A percentile compares a stretch with the other conserved stretches of the same genome.
Conservation (phyloP, 2,329 filamentous ascomycete species). For the Talaromyces sp. region DNA sequence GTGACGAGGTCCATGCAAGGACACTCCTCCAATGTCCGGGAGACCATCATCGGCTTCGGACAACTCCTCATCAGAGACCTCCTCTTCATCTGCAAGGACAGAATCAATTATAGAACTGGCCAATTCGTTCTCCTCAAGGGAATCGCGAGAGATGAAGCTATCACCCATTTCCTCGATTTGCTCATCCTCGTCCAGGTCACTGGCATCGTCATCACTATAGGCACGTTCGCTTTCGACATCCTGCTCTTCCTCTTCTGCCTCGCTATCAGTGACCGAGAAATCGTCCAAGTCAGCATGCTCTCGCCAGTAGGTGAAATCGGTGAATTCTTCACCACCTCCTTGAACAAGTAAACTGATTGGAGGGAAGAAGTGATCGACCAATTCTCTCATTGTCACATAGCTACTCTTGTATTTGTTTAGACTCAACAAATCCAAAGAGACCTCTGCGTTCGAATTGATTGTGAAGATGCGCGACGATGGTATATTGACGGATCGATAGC, state of each 20-base stretch:
- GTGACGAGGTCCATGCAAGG: slow-evolving; percentile 8
- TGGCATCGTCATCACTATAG: slow-evolving; percentile 50
- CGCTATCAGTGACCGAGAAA: slow-evolving; percentile 77
- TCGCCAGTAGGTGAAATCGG: slow-evolving; percentile 96
- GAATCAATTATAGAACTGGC: slow-evolving; percentile 41
- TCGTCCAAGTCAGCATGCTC: slow-evolving; percentile 81
- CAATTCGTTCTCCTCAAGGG: slow-evolving; percentile 46
- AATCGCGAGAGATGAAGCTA: slow-evolving; percentile 36
- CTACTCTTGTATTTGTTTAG: slow-evolving; percentile 95
- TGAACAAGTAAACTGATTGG: slow-evolving; percentile 82
- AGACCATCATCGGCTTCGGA: slow-evolving; percentile 38
- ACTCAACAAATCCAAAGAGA: slow-evolving; percentile 82
- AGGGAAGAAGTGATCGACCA: slow-evolving; percentile 97
- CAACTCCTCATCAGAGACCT: slow-evolving; percentile 17
- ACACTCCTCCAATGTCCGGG: slow-evolving; percentile 25
- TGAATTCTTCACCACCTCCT: slow-evolving; percentile 88
- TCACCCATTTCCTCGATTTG: slow-evolving; percentile 36
- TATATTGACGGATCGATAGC: slow-evolving; percentile 93
- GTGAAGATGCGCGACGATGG: slow-evolving; percentile 93
- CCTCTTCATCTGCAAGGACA: slow-evolving; percentile 17
- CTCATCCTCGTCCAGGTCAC: slow-evolving; percentile 49
- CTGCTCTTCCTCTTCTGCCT: slow-evolving; percentile 49
- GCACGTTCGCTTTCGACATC: slow-evolving; percentile 41
- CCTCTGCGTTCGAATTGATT: slow-evolving; percentile 96
- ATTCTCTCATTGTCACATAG: slow-evolving; percentile 94